Conservation (phyloP, 1,284 basidiomycete species). For the Gymnopus androsaceus region DNA sequence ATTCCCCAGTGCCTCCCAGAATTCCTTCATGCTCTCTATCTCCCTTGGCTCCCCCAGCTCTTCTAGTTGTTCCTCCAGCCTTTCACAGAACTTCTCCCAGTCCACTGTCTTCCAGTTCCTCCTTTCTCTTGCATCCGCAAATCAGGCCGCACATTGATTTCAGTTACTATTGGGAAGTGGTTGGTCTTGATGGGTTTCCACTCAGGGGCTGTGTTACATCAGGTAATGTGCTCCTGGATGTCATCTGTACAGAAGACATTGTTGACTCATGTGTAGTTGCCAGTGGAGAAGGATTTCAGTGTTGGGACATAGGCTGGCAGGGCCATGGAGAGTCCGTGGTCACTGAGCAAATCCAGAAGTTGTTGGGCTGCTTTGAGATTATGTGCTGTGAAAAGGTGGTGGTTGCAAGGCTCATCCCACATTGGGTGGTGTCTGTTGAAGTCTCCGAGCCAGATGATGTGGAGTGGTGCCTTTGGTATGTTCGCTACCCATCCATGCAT, state of each 20-base stretch:
- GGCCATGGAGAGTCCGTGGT: constrained; percentile 25
- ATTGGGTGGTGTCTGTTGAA: no score
- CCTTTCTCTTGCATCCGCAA: neutral
- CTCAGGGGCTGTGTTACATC: constrained; percentile 1
- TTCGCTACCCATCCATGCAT: neutral
- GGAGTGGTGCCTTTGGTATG: neutral
- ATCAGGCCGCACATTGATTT: constrained; percentile 5
- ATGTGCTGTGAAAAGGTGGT: constrained; percentile 35
- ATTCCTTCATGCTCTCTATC: no score
- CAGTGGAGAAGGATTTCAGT: constrained; percentile 25
- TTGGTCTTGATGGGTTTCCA: constrained; percentile 21
- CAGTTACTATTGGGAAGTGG: constrained; percentile 22
- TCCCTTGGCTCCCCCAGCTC: no score
- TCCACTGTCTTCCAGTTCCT: constrained; percentile 25
- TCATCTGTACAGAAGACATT: constrained; percentile 32
- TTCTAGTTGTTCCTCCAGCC: constrained; percentile 18
- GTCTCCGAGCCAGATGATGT: constrained; percentile 41
- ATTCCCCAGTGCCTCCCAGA: neutral
- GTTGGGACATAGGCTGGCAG: constrained; percentile 33
- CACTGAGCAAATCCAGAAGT: constrained; percentile 21
- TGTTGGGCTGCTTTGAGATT: neutral
- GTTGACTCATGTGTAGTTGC: constrained; percentile 33
- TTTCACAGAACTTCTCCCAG: constrained; percentile 27
- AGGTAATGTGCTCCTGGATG: constrained; percentile 20
- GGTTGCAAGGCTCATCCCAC: constrained; percentile 44